Evolutionary conservation across 257 asterid genomes (phyloP).

Genomic region (Nicotiana undulata): DNA sequence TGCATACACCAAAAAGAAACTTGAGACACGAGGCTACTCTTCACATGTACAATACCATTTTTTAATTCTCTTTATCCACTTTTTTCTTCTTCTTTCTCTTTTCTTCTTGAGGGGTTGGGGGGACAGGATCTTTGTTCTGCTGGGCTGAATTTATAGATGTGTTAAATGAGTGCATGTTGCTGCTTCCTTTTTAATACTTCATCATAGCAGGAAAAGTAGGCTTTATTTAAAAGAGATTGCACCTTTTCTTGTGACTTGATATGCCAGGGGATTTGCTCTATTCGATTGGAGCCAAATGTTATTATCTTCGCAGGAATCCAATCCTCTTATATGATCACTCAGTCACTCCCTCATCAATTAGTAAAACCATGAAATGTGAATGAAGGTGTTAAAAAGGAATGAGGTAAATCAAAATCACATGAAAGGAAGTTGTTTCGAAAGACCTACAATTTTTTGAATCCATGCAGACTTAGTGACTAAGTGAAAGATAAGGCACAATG

Average conservation of each 20-base stretch:
- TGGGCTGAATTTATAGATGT: background rate
- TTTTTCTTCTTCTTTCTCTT: background rate
- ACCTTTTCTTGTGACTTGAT: background rate
- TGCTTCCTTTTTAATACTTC: background rate
- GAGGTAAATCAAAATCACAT: no score
- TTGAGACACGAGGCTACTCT: no score
- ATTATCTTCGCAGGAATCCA: background rate
- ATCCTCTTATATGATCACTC: background rate
- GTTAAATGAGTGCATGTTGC: background rate
- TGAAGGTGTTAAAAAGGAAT: no score
- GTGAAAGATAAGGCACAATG: no score
- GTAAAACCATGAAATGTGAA: background rate
- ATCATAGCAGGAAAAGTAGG: background rate
- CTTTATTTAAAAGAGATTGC: background rate
- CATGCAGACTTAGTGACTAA: no score
- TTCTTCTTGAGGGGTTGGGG: background rate
- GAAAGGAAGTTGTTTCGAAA: no score
- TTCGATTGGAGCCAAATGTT: background rate
- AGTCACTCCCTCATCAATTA: background rate
- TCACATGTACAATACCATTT: no score
- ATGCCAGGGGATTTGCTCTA: background rate
- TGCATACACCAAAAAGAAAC: no score
- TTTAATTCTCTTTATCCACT: background rate
- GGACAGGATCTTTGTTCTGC: background rate
- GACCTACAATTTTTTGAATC: no score